phyloP scores from a whole-genome alignment of 1,284 basidiomycete species.

The Serendipita sp. region DNA sequence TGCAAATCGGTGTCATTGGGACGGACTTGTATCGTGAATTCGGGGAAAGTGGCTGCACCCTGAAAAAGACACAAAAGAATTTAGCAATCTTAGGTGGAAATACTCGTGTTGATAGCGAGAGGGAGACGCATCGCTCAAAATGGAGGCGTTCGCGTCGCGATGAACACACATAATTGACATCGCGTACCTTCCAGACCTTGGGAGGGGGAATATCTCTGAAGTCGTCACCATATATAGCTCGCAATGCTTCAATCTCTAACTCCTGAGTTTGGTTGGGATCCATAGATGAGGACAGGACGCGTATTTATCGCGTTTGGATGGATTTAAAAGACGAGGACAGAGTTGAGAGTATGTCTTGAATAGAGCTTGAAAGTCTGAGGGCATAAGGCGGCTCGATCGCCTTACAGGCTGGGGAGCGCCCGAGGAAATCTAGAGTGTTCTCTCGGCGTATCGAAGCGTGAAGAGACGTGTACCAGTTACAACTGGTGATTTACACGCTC shows the following conservation, averaged over 20 bases:
- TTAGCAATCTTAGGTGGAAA: conserved; percentile 9
- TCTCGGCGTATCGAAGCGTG: not conserved
- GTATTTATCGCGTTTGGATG: not conserved
- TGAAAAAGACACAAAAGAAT: conserved; percentile 18
- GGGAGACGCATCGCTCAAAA: not conserved
- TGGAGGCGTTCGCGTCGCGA: not conserved
- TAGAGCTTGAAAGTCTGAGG: not conserved
- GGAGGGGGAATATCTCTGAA: conserved; percentile 58
- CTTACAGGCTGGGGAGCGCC: not conserved
- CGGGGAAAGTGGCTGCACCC: conserved; percentile 51
- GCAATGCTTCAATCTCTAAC: conserved; percentile 54
- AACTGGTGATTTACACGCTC: not conserved
- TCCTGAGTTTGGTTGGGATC: conserved; percentile 31
- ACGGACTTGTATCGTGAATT: conserved; percentile 55
- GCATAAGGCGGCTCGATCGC: not conserved
- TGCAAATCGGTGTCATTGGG: conserved; percentile 44
- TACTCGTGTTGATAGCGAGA: not conserved
- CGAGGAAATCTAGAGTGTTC: not conserved
- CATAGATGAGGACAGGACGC: not conserved
- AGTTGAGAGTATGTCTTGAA: not conserved
- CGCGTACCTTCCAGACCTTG: conserved; percentile 60
- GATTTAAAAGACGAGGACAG: not conserved
- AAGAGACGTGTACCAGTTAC: not conserved
- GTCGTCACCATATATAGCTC: conserved; percentile 63
- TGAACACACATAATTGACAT: not conserved